Base-by-base conservation (phyloP, 768 basidiomycete genomes). In the Russula emetica region DNA sequence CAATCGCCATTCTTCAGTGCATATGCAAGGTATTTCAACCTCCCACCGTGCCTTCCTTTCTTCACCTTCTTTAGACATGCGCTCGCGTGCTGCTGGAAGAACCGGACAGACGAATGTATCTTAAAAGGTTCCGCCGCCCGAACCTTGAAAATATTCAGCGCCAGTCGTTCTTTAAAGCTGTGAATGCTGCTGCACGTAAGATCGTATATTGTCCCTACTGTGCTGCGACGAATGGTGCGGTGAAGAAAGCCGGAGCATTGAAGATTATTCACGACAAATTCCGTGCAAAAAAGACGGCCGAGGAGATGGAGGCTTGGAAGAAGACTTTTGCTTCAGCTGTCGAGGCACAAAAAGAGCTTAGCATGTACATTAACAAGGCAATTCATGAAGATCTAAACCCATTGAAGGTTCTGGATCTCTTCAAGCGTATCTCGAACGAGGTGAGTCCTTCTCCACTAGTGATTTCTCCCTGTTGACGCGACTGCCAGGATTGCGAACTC, bases 191-290 rank as follows among this genome's bases (percentile, higher is more conserved):
- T 71, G 92, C 94, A 26, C 88, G 95, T 65, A 98, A 98, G 77
- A 85, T 89, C 40, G 84, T 92, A 32, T 87, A 92, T 69, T 99
- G 97, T 69, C 92, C 92, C 0, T 90, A 98, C 72, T 99, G 97
- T 74, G 85, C 91, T 40, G 85, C 92, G 4, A 90, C 88, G 1
- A 99, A 99, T 73, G 97, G 97, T 30, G 85, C 90, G 0, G 94
- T 99, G 58, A 99, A 99, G 77, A 98, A 98, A 75, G 90, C 85
- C 2, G 94, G 94, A 10, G 88, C 93, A 0, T 78, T 99, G 71
- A 96, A 93, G 75, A 98, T 99, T 72, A 90, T 95, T 55, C 97
- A 99, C 71, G 97, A 98, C 78, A 96, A 96, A 74, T 99, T 91
- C 73, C 83, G 96, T 52, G 92, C 93, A 5, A 94, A 96, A 77